Percentiles rank a stretch among this genome's conserved stretches.
phyloP scores from a whole-genome alignment of 768 basidiomycete genomes.

The Dendrothele bispora region DNA sequence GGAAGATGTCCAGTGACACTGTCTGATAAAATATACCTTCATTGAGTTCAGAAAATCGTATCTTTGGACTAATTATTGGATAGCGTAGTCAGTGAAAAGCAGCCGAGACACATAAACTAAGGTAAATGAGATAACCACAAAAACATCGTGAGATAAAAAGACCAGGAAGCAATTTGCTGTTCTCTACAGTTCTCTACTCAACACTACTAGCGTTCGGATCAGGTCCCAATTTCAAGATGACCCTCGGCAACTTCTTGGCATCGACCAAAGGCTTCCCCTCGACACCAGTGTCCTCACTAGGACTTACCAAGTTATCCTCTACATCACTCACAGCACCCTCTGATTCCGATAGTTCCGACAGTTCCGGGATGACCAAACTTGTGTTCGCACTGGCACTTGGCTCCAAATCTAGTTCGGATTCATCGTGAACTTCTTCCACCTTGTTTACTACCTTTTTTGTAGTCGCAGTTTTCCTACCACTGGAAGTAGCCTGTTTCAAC shows the following conservation, averaged over 20 bases:
- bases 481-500: slow-evolving; percentile 4
- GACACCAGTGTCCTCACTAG: background rate
- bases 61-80: too few species aligned
- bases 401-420: background rate
- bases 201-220: too few species aligned
- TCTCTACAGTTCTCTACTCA: too few species aligned
- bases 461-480: slow-evolving; percentile 12
- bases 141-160: too few species aligned
- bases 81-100: too few species aligned
- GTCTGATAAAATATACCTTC: too few species aligned
- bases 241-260: slow-evolving; percentile 50
- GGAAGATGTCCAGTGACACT: too few species aligned
- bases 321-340: slow-evolving; percentile 1
- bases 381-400: background rate
- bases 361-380: background rate
- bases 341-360: background rate
- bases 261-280: background rate
- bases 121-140: too few species aligned
- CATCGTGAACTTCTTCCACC: background rate
- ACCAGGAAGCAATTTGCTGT: too few species aligned
- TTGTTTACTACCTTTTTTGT: background rate
- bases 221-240: slow-evolving; percentile 55
- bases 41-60: too few species aligned
- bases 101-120: too few species aligned
- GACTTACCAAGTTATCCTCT: background rate